Base-by-base conservation (phyloP, 495 filamentous ascomycete genomes). In the Penicillium tannophilum region DNA sequence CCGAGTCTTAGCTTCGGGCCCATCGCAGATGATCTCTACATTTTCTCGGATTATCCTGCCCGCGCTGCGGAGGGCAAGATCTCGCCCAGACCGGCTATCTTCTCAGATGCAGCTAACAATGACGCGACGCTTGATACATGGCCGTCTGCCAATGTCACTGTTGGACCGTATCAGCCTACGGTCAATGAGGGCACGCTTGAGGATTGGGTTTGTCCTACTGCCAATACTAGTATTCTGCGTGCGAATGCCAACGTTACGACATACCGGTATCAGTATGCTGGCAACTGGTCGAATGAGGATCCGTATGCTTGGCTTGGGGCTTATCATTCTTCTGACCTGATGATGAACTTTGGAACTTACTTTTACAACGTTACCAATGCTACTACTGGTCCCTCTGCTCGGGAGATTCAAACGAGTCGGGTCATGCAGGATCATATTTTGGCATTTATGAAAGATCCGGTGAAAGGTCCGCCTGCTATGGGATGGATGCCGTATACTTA, bases 201-300 rank as follows among this genome's bases (percentile, higher is more conserved):
- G 28, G 28, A 28, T 7, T 28, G 28, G 28, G 19, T 52, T 30
- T 63, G 61, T 28, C 50, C 56, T 11, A 59, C 26, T 10, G 55
- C 61, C n/a, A 46, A 59, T 26, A 56, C 62, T 11, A 54, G 49
- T 24, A 55, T 56, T 19, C 31, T 61, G 26, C 66, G 68, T 33
- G 42, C 51, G 2, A 49, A 26, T 12, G 54, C 59, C 11, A 59
- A 55, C n/a, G 30, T 57, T 10, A 55, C 55, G 4, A 75, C 75
- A 9, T 74, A 68, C 53, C 75, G 79, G 20, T 82, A 79, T 60
- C 51, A 70, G 20, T 82, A 81, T 49, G 63, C 63, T 1, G 81
- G 79, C 12, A 80, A 79, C 66, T 82, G 81, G 55, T 69, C 58
- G 26, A 78, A 81, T 54, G 64, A 79, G 50, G 61, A 68, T 4